These are phyloP conservation scores for Posidonia oceanica DNA, from an alignment of 116 monocot genomes.

Conservation along the genomic window DNA sequence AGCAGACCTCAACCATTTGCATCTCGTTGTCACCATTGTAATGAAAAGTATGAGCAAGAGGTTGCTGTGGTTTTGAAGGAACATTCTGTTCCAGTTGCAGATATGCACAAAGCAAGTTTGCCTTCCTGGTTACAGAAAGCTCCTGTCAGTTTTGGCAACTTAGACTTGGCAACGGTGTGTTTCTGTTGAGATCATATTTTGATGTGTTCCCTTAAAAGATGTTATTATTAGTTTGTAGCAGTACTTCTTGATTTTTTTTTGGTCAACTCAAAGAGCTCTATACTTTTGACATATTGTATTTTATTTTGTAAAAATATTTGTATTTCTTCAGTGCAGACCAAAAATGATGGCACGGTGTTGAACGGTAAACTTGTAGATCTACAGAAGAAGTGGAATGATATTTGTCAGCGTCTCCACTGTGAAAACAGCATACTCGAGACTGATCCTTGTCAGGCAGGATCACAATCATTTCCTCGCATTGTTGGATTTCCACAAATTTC, in stretches of 20 bases:
- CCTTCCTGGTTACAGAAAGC: slow-evolving; percentile 44
- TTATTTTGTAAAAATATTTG: slow-evolving; percentile 6
- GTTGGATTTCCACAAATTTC: slow-evolving; percentile 23
- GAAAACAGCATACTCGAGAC: slow-evolving; percentile 18
- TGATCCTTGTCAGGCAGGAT: slow-evolving; percentile 8
- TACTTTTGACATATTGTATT: not conserved
- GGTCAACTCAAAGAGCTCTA: not conserved
- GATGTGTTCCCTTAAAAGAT: not conserved
- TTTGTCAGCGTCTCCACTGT: slow-evolving; percentile 36
- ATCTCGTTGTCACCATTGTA: slow-evolving; percentile 42
- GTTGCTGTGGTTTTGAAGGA: slow-evolving; percentile 24
- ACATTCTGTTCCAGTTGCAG: slow-evolving; percentile 19
- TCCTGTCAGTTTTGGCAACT: slow-evolving; percentile 3
- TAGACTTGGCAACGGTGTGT: slow-evolving; percentile 48
- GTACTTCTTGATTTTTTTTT: not conserved
- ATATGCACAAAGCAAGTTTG: slow-evolving; percentile 12
- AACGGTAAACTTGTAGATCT: slow-evolving; percentile 39
- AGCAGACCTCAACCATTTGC: slow-evolving; percentile 21
- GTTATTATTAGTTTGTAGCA: not conserved
- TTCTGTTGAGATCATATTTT: slow-evolving; percentile 10
- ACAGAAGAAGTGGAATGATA: slow-evolving; percentile 80
- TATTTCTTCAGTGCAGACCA: slow-evolving; percentile 67
- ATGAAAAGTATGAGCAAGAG: slow-evolving; percentile 70
- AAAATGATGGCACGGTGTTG: slow-evolving; percentile 45
- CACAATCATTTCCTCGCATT: slow-evolving; percentile 12